Conservation (phyloP, 768 basidiomycete species). For the Lactarius psammicola region DNA sequence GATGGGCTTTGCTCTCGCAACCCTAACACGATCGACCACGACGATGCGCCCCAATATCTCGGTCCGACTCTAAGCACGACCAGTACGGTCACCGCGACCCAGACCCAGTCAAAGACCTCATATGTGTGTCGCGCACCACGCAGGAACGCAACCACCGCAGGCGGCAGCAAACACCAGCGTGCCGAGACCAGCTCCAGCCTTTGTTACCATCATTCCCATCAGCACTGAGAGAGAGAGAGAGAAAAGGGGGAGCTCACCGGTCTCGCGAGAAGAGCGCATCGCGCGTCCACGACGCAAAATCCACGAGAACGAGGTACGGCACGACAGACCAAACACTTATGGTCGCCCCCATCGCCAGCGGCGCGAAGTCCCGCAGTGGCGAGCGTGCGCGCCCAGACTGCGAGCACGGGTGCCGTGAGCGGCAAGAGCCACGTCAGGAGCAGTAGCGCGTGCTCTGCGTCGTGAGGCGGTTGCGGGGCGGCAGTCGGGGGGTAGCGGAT, state of each 20-base stretch:
- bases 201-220: background rate
- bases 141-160: constrained; percentile 58
- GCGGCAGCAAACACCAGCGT: constrained; percentile 52
- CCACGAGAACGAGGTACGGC: constrained; percentile 63
- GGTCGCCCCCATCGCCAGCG: constrained; percentile 75
- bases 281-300: constrained; percentile 54
- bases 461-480: constrained; percentile 33
- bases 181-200: constrained; percentile 38
- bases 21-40: constrained; percentile 1
- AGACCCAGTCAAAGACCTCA: constrained; percentile 60
- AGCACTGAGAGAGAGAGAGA: background rate
- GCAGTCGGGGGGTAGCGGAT: constrained; percentile 9
- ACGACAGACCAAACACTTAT: constrained; percentile 63
- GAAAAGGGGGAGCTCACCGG: constrained; percentile 2
- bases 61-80: constrained; percentile 47
- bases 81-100: constrained; percentile 46
- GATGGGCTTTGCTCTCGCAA: background rate
- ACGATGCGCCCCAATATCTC: constrained; percentile 28
- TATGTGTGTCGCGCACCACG: constrained; percentile 67
- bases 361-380: constrained; percentile 67
- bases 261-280: constrained; percentile 37
- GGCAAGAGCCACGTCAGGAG: constrained; percentile 83
- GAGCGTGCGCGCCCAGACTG: constrained; percentile 88
- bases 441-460: constrained; percentile 62
- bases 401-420: constrained; percentile 69